Evolutionary conservation across 2,329 filamentous ascomycete genomes (phyloP).

Genomic region (Alternaria atra): DNA sequence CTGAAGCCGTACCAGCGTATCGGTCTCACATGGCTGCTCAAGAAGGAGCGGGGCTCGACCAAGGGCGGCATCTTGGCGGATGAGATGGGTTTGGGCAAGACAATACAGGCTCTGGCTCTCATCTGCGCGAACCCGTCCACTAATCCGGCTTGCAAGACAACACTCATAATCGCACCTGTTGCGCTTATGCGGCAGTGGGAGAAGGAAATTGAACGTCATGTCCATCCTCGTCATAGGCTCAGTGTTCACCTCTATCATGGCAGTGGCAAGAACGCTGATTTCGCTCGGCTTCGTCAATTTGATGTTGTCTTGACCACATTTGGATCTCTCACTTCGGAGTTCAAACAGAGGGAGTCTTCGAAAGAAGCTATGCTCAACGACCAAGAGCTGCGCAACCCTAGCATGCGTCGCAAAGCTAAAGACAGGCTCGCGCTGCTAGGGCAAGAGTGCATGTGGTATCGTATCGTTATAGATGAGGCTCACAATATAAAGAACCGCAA

Average conservation of each 20-base stretch:
- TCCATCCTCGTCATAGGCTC: slow-evolving; percentile 67
- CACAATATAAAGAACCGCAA: slow-evolving; percentile 81
- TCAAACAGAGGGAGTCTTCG: slow-evolving; percentile 67
- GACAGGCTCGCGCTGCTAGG: slow-evolving; percentile 63
- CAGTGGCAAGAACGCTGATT: slow-evolving; percentile 61
- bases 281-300: slow-evolving; percentile 68
- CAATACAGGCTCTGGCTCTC: slow-evolving; percentile 76
- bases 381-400: slow-evolving; percentile 51
- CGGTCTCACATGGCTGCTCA: slow-evolving; percentile 78
- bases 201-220: slow-evolving; percentile 76
- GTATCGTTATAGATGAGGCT: slow-evolving; percentile 80
- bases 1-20: slow-evolving; percentile 86
- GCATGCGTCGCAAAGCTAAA: slow-evolving; percentile 27
- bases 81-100: slow-evolving; percentile 82
- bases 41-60: slow-evolving; percentile 74
- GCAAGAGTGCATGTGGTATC: slow-evolving; percentile 63
- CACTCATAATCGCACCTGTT: slow-evolving; percentile 82
- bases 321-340: slow-evolving; percentile 73
- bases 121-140: slow-evolving; percentile 73
- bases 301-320: slow-evolving; percentile 85
- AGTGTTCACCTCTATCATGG: slow-evolving; percentile 76
- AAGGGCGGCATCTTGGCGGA: slow-evolving; percentile 75
- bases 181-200: slow-evolving; percentile 86
- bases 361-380: slow-evolving; percentile 55
- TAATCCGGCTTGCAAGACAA: slow-evolving; percentile 71